Evolutionary conservation across 106 monocot species (phyloP).

Genomic region (Allium sativum): DNA sequence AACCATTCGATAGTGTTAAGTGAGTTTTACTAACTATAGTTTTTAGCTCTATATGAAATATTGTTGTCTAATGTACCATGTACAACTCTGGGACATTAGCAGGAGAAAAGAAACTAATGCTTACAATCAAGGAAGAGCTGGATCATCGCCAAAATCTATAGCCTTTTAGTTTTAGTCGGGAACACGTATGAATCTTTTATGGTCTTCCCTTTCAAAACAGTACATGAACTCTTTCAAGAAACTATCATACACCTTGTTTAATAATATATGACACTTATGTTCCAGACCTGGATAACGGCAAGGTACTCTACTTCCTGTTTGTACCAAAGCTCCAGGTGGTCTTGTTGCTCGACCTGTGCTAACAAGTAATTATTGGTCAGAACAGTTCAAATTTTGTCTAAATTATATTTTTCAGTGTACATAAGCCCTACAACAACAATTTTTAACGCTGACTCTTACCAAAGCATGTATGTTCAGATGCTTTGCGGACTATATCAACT

Average conservation of each 20-base stretch:
- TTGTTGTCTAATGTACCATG: too few species aligned
- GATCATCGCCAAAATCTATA: slow-evolving; percentile 57
- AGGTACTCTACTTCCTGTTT: slow-evolving; percentile 70
- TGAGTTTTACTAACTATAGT: too few species aligned
- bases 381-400: slow-evolving; percentile 38
- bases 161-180: slow-evolving; percentile 72
- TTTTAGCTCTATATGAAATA: too few species aligned
- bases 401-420: slow-evolving; percentile 34
- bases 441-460: slow-evolving; percentile 35
- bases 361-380: slow-evolving; percentile 73
- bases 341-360: slow-evolving; percentile 61
- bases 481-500: slow-evolving; percentile 23
- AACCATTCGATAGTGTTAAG: too few species aligned
- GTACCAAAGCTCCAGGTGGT: slow-evolving; percentile 58
- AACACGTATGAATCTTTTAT: slow-evolving; percentile 28
- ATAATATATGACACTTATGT: slow-evolving; percentile 26
- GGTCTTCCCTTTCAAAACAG: too few species aligned
- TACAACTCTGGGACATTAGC: slow-evolving; percentile 63
- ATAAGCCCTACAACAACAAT: slow-evolving; percentile 27
- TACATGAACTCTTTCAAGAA: too few species aligned
- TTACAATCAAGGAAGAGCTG: slow-evolving; percentile 48
- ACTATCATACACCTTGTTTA: not conserved
- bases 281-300: slow-evolving; percentile 53
- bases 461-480: slow-evolving; percentile 54
- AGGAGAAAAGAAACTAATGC: slow-evolving; percentile 75